Conservation (phyloP, 176 grass and related monocot genomes). For the Panicum miliaceum region DNA sequence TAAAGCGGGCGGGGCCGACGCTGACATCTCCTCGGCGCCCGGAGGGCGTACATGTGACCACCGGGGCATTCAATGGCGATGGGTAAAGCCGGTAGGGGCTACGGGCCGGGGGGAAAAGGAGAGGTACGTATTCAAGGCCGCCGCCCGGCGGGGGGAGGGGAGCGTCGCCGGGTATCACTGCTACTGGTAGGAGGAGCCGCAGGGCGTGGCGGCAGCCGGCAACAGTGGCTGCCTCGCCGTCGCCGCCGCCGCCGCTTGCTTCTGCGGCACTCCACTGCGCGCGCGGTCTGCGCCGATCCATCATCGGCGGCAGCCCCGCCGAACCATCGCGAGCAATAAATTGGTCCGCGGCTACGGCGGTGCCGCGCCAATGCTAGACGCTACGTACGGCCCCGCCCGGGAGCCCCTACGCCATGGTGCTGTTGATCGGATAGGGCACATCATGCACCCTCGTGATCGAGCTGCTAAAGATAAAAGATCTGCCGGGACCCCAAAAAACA, state of each 20-base stretch:
- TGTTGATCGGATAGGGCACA: not conserved
- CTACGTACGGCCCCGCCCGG: not conserved
- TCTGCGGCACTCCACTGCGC: conserved; percentile 32
- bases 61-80: conserved; percentile 42
- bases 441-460: not conserved
- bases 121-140: not conserved
- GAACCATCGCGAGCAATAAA: conserved; percentile 19
- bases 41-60: conserved; percentile 26
- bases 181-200: not conserved
- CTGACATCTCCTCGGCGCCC: conserved; percentile 34
- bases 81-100: conserved; percentile 37
- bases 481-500: too few species aligned
- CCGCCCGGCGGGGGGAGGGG: not conserved
- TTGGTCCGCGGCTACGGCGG: conserved; percentile 3
- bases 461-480: not conserved
- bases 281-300: not conserved
- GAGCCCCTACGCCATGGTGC: not conserved
- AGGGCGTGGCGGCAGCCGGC: not conserved
- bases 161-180: not conserved
- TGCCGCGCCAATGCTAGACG: not conserved
- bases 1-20: conserved; percentile 37
- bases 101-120: not conserved
- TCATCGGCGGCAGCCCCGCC: conserved; percentile 18
- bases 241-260: not conserved
- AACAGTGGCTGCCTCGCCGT: not conserved